Base-by-base conservation (phyloP, 495 filamentous ascomycete genomes). In the Trichoderma gamsii region DNA sequence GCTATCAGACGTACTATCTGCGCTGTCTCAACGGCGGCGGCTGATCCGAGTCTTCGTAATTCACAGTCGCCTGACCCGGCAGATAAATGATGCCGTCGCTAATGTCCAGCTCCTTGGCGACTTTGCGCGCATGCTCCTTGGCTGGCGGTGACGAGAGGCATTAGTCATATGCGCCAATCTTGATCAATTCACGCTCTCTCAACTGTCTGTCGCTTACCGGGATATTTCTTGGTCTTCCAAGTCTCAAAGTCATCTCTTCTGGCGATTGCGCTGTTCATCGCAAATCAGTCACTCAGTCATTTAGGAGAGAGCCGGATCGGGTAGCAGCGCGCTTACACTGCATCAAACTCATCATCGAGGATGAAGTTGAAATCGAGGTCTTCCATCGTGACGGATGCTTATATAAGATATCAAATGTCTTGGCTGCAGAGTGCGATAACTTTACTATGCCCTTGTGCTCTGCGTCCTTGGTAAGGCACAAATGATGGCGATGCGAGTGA, bases 121-220 rank as follows among this genome's bases (percentile, higher is more conserved):
- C 90, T 56, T 85, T 88, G 69, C 84, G 85, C 52, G 90, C 92
- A 76, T 97, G 91, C 69, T 88, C 81, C 75, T 95, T 96, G 41
- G 92, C 92, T 93, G 69, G 27, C 29, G 16, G 18, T 16, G 15
- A 16, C 4, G 8, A 41, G 21, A 11, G 63, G 7, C 35, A 32
- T 21, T 12, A 43, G 63, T 32, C 61, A 64, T 15, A 0, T 9
- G 29, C 13, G 7, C 27, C 59, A 27, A 35, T 63, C 0, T 25
- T 16, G 21, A 4, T 23, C 29, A 64, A n/a, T 15, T 32, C 0
- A 41, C 3, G 23, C 3, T 52, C 16, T 13, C 16, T 21, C 5
- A 7, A 25, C 16, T 13, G 5, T 21, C 5, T 67, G n/a, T 67
- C 46, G 25, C 70, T 73, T 43, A 76, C 72, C 67, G 74, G 73